These are phyloP conservation scores for Jaapia argillacea DNA, from an alignment of 768 basidiomycete genomes.

Conservation along the genomic window DNA sequence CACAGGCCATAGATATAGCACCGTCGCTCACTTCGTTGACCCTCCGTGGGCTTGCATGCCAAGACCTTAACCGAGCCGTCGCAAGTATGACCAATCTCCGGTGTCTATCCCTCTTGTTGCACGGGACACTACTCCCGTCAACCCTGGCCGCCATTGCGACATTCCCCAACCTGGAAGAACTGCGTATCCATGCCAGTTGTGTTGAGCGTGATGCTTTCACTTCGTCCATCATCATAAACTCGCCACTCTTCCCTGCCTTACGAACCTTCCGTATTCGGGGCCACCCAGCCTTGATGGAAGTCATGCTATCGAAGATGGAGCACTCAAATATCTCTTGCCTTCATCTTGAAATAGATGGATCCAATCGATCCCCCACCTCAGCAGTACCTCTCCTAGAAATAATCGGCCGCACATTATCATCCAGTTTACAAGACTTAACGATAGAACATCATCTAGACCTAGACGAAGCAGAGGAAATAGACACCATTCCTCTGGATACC, in stretches of 20 bases:
- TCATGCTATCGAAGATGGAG: not conserved
- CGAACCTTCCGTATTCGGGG: not conserved
- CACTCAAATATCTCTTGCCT: not conserved
- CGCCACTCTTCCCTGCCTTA: not conserved
- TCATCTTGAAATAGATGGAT: not conserved
- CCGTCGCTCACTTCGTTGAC: too few relatives aligned
- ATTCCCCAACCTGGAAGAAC: conserved; percentile 27
- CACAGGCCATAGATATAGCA: not conserved
- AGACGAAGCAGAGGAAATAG: not conserved
- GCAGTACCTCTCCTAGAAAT: not conserved
- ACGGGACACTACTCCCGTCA: conserved; percentile 10
- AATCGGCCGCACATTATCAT: not conserved
- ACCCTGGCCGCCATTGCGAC: conserved; percentile 23
- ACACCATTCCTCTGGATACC: not conserved
- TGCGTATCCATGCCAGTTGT: conserved; percentile 35
- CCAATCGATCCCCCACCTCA: not conserved
- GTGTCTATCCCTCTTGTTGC: conserved; percentile 26
- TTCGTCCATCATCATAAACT: conserved; percentile 1
- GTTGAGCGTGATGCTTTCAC: conserved; percentile 18
- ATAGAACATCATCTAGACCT: not conserved
- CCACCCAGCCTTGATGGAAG: not conserved
- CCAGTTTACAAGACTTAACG: not conserved
- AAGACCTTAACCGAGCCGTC: not conserved
- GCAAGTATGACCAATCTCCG: conserved; percentile 27
- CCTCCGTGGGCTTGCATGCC: not conserved